phyloP scores from a whole-genome alignment of 139 green algal species.

The Chlorella ohadii region DNA sequence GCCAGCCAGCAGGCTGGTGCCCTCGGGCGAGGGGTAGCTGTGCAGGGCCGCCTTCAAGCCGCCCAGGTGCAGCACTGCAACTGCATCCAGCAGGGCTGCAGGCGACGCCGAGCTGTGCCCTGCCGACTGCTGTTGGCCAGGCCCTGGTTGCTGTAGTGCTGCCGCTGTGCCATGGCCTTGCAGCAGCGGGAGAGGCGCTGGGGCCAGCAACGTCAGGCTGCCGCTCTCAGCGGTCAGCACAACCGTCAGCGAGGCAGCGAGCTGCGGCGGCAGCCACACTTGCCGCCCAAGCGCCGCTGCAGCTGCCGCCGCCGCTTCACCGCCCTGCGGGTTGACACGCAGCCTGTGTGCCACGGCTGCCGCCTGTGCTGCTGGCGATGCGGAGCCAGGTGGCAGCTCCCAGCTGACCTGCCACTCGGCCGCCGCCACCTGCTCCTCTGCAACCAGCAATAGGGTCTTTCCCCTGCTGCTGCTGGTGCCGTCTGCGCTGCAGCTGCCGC shows the following conservation, averaged over 20 bases:
- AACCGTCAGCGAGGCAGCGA: conserved; percentile 37
- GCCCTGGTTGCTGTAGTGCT: background rate
- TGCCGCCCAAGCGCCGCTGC: background rate
- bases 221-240: conserved; percentile 23
- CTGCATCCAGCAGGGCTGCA: background rate
- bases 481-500: background rate
- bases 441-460: conserved; percentile 1
- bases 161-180: background rate
- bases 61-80: conserved; percentile 9
- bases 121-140: background rate
- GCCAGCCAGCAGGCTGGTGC: background rate
- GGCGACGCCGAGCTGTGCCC: background rate
- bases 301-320: background rate
- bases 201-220: conserved; percentile 17
- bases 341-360: conserved; percentile 24
- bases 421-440: background rate
- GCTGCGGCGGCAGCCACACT: background rate
- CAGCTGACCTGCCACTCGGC: conserved; percentile 18
- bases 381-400: background rate
- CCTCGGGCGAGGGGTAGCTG: conserved; percentile 1
- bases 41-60: conserved; percentile 9
- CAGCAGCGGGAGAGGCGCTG: conserved; percentile 2
- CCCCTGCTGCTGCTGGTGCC: background rate
- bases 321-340: conserved; percentile 34
- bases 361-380: background rate